A percentile compares a stretch with the other conserved stretches of the same genome.
Conservation (phyloP, 2,329 filamentous ascomycete genomes). For the Pseudopyricularia javanii region DNA sequence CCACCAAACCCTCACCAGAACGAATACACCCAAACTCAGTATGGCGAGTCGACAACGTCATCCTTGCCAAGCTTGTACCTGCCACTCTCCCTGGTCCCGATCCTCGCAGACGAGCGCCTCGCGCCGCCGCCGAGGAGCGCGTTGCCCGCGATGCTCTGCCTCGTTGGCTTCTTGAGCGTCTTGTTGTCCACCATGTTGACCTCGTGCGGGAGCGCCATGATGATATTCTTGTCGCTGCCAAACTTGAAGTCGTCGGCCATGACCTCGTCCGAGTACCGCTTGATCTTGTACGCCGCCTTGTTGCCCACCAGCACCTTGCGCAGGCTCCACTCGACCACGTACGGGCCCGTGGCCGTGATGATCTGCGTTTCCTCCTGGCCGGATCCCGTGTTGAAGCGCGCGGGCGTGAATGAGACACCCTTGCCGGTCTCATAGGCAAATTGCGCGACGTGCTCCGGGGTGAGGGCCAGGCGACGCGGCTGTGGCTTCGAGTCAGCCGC, state of each 20-base stretch:
- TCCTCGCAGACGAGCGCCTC: constrained; percentile 35
- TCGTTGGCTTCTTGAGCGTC: constrained; percentile 73
- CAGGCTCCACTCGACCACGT: constrained; percentile 92
- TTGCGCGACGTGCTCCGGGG: constrained; percentile 86
- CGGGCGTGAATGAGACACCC: constrained; percentile 76
- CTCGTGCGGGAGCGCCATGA: constrained; percentile 91
- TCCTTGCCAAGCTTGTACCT: constrained; percentile 66
- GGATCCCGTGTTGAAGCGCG: constrained; percentile 85
- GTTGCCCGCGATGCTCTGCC: constrained; percentile 77
- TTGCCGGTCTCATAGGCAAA: constrained; percentile 93
- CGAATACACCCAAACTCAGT: constrained; percentile 27
- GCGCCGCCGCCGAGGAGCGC: constrained; percentile 22
- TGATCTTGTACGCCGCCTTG: constrained; percentile 90
- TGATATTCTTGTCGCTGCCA: constrained; percentile 93
- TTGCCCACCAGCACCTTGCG: constrained; percentile 74
- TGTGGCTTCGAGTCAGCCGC: constrained; percentile 88
- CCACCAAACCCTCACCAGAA: background rate
- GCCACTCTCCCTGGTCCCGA: constrained; percentile 40
- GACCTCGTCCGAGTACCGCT: constrained; percentile 88
- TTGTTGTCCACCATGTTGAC: constrained; percentile 94
- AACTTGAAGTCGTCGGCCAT: constrained; percentile 99
- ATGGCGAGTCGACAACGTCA: constrained; percentile 68
- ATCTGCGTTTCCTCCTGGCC: constrained; percentile 80
- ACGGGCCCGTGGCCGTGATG: constrained; percentile 91
- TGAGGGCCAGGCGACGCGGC: constrained; percentile 77